Base-by-base conservation (phyloP, 2,329 filamentous ascomycete species). In the Aureobasidium vineae region DNA sequence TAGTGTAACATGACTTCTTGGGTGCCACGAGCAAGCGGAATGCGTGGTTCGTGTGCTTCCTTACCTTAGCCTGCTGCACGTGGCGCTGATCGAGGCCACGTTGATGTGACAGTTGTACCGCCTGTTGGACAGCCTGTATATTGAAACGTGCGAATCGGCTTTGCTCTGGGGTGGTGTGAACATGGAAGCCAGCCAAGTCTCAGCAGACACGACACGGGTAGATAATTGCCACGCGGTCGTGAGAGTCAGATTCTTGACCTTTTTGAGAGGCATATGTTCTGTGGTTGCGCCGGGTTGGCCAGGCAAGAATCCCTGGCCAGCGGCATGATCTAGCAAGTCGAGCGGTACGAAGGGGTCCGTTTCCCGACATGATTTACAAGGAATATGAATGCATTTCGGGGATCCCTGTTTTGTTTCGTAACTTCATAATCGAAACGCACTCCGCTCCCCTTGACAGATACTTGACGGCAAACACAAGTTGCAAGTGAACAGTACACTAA, bases 1-100 rank as follows among this genome's bases (percentile, higher is more conserved):
- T 15, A 16, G 45, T 63, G 59, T 41, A 52, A 41, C 59, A 52
- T 52, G 59, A 52, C 47, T 28, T 41, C 19, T 16, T 50, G n/a
- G 23, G 41, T 59, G 56, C 31, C n/a, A 61, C 59, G 45, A 52
- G 13, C 59, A n/a, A 45, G 26, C 23, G 60, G 60, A 52, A 52
- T 63, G 60, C 33, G 31, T 63, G 60, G 47, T 26, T 54, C 6
- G 21, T 54, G 47, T 53, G 21, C 43, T 64, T 23, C 38, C 61
- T 54, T 54, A 36, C 49, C 38, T 53, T 63, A 7, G n/a, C 40
- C 33, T 49, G 57, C 57, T 43, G 57, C 61, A 64, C 61, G 61
- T 53, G 61, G 59, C 45, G 59, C 33, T 38, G 59, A 63, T 50
- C 45, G 59, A 41, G 33, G 59, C 59, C 59, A 63, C 59, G 59